Evolutionary conservation across 768 basidiomycete genomes (phyloP), one percentile per base, ranked within the genome.

Genomic region (Amanita fuliginea): DNA sequence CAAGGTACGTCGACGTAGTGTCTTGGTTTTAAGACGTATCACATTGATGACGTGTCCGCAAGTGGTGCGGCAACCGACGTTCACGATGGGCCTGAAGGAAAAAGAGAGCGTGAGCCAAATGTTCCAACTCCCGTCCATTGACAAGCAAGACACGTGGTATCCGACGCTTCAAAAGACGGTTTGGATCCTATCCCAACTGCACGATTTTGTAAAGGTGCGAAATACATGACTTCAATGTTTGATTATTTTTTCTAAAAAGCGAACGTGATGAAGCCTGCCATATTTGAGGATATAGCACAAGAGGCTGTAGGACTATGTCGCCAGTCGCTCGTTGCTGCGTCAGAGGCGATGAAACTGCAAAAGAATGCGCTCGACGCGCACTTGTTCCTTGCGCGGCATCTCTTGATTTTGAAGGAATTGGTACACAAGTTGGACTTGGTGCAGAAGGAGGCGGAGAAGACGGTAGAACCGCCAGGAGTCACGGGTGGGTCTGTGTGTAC

Each of bases 261-360:
- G n/a, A 6, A 35, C 37, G 8, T 30, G 5, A 51, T 28, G 28
- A 28, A 28, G 93, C 83, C 88, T n/a, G 84, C 81, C 1, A 94
- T 97, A 51, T 99, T 96, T 51, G 87, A 93, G 57, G 96, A 99
- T 62, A 87, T 98, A 35, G 93, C 95, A 0, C 89, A 93, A 66
- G 94, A 97, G 66, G 90, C 94, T 0, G 74, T 96, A 28, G 72
- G 76, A 10, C 69, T 91, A 3, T 95, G 93, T 62, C 78, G 83
- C 32, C 75, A 83, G 51, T 95, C 94, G 0, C 75, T 98, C 3
- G 71, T 86, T 32, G 63, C 75, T 4, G 91, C 88, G 0, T 75
- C 86, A 0, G 75, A 83, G n/a, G 67, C 73, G 18, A 71, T 97
- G 43, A 71, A 75, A 19, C 51, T 59, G 26, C 76, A 74, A 43